These are phyloP conservation scores for Ascochyta clinopodiicola DNA, from an alignment of 2,329 filamentous ascomycete species.

Conservation along the genomic window DNA sequence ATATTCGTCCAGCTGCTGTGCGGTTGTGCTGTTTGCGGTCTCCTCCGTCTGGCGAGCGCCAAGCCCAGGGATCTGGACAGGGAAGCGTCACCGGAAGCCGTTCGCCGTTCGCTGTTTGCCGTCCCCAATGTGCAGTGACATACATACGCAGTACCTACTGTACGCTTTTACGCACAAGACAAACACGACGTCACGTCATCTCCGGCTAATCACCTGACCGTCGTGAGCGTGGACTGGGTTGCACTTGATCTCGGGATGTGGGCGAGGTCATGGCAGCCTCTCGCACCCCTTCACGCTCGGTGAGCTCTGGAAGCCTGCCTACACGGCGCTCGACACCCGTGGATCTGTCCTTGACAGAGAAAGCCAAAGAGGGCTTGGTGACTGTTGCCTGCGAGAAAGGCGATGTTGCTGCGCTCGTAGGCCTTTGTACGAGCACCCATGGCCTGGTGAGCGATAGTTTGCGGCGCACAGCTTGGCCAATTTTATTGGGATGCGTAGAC, in stretches of 20 bases:
- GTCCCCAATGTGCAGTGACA: conserved; percentile 6
- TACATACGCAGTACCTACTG: background rate
- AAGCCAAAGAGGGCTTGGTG: conserved; percentile 44
- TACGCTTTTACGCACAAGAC: background rate
- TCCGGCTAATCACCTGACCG: background rate
- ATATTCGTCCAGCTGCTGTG: background rate
- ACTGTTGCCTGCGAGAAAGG: conserved; percentile 50
- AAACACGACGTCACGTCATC: conserved; percentile 17
- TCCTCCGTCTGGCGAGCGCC: conserved; percentile 7
- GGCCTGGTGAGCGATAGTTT: conserved; percentile 61
- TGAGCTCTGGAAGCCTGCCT: conserved; percentile 38
- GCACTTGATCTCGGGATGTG: conserved; percentile 23
- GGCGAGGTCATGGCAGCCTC: conserved; percentile 34
- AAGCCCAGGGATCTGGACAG: conserved; percentile 19
- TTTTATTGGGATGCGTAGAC: conserved; percentile 55
- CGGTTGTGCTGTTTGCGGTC: background rate
- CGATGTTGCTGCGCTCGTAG: conserved; percentile 50
- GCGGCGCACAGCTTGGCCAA: conserved; percentile 76
- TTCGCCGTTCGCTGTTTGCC: too few species aligned
- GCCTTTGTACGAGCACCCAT: conserved; percentile 52
- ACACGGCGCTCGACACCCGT: conserved; percentile 25
- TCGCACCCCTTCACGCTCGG: conserved; percentile 33
- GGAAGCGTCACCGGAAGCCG: background rate
- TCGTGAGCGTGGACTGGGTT: background rate
- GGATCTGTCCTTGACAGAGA: conserved; percentile 20